Percentiles rank a stretch among this genome's conserved stretches.
Conservation (phyloP, 192 early-diverging fungal genomes). For the Coemansia sp. region DNA sequence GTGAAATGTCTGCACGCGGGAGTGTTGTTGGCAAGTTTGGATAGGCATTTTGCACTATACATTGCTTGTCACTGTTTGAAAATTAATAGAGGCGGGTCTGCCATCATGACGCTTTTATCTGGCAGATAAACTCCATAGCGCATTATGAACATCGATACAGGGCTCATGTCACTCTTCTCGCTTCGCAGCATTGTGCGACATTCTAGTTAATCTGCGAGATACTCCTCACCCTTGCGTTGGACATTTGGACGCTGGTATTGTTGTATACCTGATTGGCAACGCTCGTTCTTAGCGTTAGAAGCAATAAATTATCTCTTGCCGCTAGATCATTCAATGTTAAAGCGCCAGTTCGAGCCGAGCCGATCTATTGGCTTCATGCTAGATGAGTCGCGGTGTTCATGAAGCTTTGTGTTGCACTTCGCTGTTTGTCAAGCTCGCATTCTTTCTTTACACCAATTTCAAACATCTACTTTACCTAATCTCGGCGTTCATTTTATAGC, state of each 20-base stretch:
- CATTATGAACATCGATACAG: background rate
- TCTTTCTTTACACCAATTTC: background rate
- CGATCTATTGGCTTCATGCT: background rate
- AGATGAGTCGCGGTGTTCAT: background rate
- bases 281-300: too few species aligned
- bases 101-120: background rate
- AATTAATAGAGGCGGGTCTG: background rate
- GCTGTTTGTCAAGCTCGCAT: background rate
- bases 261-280: too few species aligned
- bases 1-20: background rate
- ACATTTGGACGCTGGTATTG: too few species aligned
- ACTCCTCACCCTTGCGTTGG: too few species aligned
- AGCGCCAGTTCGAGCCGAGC: background rate
- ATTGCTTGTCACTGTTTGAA: background rate
- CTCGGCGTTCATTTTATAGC: background rate
- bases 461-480: background rate
- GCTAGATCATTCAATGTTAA: too few species aligned
- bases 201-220: too few species aligned
- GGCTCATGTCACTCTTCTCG: background rate
- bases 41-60: background rate
- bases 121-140: background rate
- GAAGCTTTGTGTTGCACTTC: background rate
- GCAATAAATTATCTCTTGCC: too few species aligned
- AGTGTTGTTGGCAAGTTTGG: background rate
- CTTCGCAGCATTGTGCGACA: background rate